Evolutionary conservation across 495 filamentous ascomycete genomes (phyloP).

Genomic region (Talaromyces adpressus): DNA sequence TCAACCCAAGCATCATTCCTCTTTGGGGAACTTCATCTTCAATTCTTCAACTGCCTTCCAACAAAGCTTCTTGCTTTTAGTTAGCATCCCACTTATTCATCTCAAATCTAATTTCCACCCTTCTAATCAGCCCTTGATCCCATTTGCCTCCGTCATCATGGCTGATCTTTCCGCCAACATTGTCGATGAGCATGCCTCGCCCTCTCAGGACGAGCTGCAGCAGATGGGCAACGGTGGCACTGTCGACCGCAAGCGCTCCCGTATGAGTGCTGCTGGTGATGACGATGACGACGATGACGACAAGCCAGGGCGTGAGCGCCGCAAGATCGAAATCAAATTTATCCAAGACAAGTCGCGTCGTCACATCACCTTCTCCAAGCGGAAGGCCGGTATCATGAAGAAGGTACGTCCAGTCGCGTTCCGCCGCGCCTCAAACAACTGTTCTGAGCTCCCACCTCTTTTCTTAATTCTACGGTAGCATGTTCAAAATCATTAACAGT

Average conservation of each 20-base stretch:
- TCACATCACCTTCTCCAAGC: slow-evolving; percentile 99
- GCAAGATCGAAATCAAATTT: slow-evolving; percentile 99
- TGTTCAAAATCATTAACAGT: background rate
- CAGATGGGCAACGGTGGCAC: slow-evolving; percentile 43
- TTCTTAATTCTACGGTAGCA: background rate
- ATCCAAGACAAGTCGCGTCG: slow-evolving; percentile 99
- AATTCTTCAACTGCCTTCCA: slow-evolving; percentile 9
- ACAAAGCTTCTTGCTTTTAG: slow-evolving; percentile 9
- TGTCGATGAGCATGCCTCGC: slow-evolving; percentile 42
- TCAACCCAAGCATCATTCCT: slow-evolving; percentile 35
- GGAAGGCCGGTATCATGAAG: slow-evolving; percentile 99
- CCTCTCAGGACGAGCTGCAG: slow-evolving; percentile 46
- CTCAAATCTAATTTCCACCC: background rate
- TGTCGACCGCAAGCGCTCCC: slow-evolving; percentile 79
- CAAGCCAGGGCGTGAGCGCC: slow-evolving; percentile 94
- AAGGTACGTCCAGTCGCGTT: slow-evolving; percentile 64
- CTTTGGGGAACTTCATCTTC: slow-evolving; percentile 34
- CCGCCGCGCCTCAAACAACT: slow-evolving; percentile 1
- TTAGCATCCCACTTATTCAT: background rate
- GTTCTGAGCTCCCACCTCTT: slow-evolving; percentile 11
- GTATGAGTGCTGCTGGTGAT: slow-evolving; percentile 70
- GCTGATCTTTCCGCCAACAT: slow-evolving; percentile 34
- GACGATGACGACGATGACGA: slow-evolving; percentile 99
- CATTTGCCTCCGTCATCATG: slow-evolving; percentile 18
- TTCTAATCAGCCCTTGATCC: background rate